A percentile compares a stretch with the other conserved stretches of the same genome.
phyloP scores from a whole-genome alignment of 1,284 basidiomycete species.

The Phellopilus nigrolimitatus region DNA sequence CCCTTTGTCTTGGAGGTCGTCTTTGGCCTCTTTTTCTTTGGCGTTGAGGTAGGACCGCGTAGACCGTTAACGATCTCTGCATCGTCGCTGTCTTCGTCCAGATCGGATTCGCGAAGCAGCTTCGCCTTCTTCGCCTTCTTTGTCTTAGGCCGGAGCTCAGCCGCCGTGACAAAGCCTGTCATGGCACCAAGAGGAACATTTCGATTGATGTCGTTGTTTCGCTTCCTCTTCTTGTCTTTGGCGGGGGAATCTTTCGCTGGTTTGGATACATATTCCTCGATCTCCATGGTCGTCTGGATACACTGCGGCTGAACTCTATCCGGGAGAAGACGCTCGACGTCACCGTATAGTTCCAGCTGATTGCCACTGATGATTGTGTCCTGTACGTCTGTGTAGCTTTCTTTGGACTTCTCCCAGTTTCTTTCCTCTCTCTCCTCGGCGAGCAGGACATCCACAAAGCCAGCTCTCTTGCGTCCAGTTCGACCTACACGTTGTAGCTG shows the following conservation, averaged over 20 bases:
- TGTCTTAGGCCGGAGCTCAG: constrained; percentile 44
- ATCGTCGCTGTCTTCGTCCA: constrained; percentile 58
- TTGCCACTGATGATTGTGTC: constrained; percentile 83
- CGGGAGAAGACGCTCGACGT: constrained; percentile 86
- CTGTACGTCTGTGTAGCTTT: constrained; percentile 87
- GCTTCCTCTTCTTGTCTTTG: constrained; percentile 58
- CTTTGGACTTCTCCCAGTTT: constrained; percentile 90
- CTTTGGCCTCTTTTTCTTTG: constrained; percentile 18
- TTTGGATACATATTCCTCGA: constrained; percentile 58
- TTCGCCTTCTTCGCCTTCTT: constrained; percentile 38
- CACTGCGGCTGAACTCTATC: constrained; percentile 71
- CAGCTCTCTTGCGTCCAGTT: constrained; percentile 91
- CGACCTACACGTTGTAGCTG: constrained; percentile 95
- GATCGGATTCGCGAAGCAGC: constrained; percentile 34
- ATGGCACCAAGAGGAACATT: constrained; percentile 64
- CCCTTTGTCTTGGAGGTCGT: constrained; percentile 31
- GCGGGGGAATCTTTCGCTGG: constrained; percentile 24
- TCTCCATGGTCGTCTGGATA: constrained; percentile 79
- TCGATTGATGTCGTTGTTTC: constrained; percentile 58
- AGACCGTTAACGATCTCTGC: constrained; percentile 52
- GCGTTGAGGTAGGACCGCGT: constrained; percentile 32
- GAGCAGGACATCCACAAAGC: constrained; percentile 89
- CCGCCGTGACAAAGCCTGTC: constrained; percentile 59
- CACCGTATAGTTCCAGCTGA: constrained; percentile 86
- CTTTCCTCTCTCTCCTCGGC: constrained; percentile 87